Percentiles rank a stretch among this genome's conserved stretches.
Evolutionary conservation across 106 monocot species (phyloP).

Genomic region (Allium fistulosum): DNA sequence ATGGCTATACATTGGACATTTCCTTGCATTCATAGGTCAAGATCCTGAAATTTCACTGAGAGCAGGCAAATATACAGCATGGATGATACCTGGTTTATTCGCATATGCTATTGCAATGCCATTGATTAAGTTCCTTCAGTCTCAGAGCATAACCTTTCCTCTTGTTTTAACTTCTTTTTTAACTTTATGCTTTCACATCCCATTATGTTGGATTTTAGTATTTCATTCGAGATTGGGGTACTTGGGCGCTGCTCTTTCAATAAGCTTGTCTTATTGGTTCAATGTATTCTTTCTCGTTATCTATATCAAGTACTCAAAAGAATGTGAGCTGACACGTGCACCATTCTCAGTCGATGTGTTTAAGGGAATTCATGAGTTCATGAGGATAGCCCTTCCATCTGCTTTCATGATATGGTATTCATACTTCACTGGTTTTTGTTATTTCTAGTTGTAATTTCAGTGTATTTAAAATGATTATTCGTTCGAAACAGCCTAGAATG

Average conservation of each 20-base stretch:
- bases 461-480: too few relatives aligned
- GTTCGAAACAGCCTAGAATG: constrained; percentile 26
- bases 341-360: constrained; percentile 43
- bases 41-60: constrained; percentile 45
- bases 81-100: constrained; percentile 46
- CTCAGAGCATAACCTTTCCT: constrained; percentile 53
- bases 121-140: constrained; percentile 51
- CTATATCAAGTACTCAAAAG: constrained; percentile 39
- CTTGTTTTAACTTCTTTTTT: constrained; percentile 32
- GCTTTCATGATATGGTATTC: constrained; percentile 67
- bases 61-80: constrained; percentile 45
- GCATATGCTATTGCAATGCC: constrained; percentile 38
- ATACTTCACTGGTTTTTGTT: not conserved
- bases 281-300: constrained; percentile 36
- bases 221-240: constrained; percentile 49
- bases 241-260: constrained; percentile 66
- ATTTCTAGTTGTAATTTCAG: too few relatives aligned
- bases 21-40: constrained; percentile 46
- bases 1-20: constrained; percentile 45
- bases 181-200: constrained; percentile 40
- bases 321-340: constrained; percentile 39
- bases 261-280: constrained; percentile 48
- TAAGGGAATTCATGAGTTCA: constrained; percentile 27
- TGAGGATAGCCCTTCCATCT: constrained; percentile 52
- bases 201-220: constrained; percentile 72